A percentile compares a stretch with the other conserved stretches of the same genome.
phyloP scores from a whole-genome alignment of 495 filamentous ascomycete genomes.

The Penicillium fimorum region DNA sequence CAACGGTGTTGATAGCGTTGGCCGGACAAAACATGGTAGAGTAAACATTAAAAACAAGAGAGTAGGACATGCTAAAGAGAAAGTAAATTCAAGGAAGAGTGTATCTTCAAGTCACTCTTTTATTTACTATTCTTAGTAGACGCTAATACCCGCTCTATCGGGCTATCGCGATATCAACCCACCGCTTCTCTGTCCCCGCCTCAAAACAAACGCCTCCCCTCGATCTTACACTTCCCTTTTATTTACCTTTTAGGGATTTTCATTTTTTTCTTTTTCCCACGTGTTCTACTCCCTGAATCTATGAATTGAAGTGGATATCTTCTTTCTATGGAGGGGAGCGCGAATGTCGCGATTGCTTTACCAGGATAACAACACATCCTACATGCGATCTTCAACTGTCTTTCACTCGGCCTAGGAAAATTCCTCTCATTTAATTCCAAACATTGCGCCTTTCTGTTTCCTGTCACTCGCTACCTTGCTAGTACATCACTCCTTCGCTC shows the following conservation, averaged over 20 bases:
- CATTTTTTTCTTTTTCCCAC: slow-evolving; percentile 4
- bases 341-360: slow-evolving; percentile 17
- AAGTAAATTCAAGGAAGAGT: neutral
- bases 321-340: slow-evolving; percentile 24
- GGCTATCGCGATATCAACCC: slow-evolving; percentile 32
- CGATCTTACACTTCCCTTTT: slow-evolving; percentile 4
- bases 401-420: slow-evolving; percentile 3
- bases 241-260: slow-evolving; percentile 6
- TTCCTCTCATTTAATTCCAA: slow-evolving; percentile 10
- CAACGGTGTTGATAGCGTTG: slow-evolving; percentile 11
- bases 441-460: slow-evolving; percentile 10
- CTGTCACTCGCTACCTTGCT: slow-evolving; percentile 3
- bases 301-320: slow-evolving; percentile 10
- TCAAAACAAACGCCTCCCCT: slow-evolving; percentile 27
- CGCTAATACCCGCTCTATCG: slow-evolving; percentile 24
- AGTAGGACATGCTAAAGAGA: neutral
- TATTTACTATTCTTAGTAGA: slow-evolving; percentile 10
- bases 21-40: slow-evolving; percentile 12
- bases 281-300: slow-evolving; percentile 4
- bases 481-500: neutral
- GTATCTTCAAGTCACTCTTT: neutral
- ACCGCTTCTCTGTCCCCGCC: slow-evolving; percentile 24
- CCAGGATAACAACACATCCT: slow-evolving; percentile 14
- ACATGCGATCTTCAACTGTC: slow-evolving; percentile 17
- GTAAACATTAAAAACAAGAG: slow-evolving; percentile 10